Base-by-base conservation (phyloP, 768 basidiomycete genomes). In the Lactifluus hygrophoroides region DNA sequence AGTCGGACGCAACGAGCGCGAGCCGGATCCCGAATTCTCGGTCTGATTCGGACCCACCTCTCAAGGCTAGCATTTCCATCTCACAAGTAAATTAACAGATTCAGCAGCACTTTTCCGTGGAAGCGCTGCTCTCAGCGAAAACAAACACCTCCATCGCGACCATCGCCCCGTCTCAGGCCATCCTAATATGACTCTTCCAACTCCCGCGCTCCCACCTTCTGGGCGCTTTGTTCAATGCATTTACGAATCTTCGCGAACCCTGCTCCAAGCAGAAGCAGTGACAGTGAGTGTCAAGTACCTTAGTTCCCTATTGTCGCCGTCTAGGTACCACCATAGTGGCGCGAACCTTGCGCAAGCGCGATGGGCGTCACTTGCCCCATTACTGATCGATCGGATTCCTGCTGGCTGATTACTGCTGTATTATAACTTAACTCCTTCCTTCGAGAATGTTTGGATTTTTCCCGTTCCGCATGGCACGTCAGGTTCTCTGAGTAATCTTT, bases 161-260 rank as follows among this genome's bases (percentile, higher is more conserved):
- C 42, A 25, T 25, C 27, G 14, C 51, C 47, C 37, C 37, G 23
- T 23, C 32, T 43, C 25, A 21, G 17, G 5, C 28, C 17, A 21
- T 9, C 40, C 11, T 14, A 61, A n/a, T n/a, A 32, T 61, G 60
- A 19, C 57, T 17, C 47, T 47, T 35, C 54, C 32, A 21, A 37
- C n/a, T 16, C 60, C 60, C 11, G 58, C 64, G 27, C 70, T 81
- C 53, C 80, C 83, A 58, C 69, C 77, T 45, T 72, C 78, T 51
- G 74, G 79, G 21, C 61, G 68, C 35, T 85, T 76, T 65, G 61
- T 86, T 17, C 64, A 75, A 37, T 75, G 79, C 14, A 77, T 89
- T 37, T 77, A 79, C 48, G 67, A 76, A 48, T 82, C 86, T 4
- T 78, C 81, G 19, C 71, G 70, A 52, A 69, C 74, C 23, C 67